These are phyloP conservation scores for Cryptosporidium sp. DNA, from an alignment of 169 alveolate species.

Conservation along the genomic window DNA sequence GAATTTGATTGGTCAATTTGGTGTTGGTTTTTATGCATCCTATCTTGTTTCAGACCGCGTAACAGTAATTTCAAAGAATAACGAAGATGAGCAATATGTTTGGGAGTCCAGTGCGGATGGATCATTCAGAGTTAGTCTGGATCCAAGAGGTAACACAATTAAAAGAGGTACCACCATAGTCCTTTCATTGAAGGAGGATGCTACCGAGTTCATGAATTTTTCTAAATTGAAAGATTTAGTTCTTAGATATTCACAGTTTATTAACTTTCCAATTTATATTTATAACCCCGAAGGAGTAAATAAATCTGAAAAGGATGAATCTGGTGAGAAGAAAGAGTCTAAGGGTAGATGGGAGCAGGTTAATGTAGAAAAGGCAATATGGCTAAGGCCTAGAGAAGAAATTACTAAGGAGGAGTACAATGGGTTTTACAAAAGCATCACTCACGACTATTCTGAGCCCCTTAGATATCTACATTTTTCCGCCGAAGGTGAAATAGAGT, in stretches of 20 bases:
- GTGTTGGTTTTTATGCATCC: conserved; percentile 99
- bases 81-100: conserved; percentile 94
- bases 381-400: conserved; percentile 97
- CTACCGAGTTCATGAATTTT: conserved; percentile 95
- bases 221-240: conserved; percentile 92
- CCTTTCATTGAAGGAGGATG: conserved; percentile 97
- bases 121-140: conserved; percentile 93
- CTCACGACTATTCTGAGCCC: conserved; percentile 96
- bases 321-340: conserved; percentile 79
- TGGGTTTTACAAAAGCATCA: conserved; percentile 94
- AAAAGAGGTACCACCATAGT: conserved; percentile 98
- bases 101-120: conserved; percentile 99
- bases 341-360: conserved; percentile 92
- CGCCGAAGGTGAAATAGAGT: conserved; percentile 99
- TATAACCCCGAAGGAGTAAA: conserved; percentile 69
- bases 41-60: conserved; percentile 99
- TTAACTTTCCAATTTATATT: conserved; percentile 94
- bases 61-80: conserved; percentile 92
- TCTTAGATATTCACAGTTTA: conserved; percentile 96
- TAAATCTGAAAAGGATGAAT: conserved; percentile 84
- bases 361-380: conserved; percentile 97
- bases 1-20: conserved; percentile 99
- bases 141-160: conserved; percentile 96
- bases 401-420: conserved; percentile 96
- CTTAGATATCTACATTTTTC: conserved; percentile 96